A percentile compares a stretch with the other conserved stretches of the same genome.
phyloP scores from a whole-genome alignment of 1,284 basidiomycete species.

The Naganishia liquefaciens region DNA sequence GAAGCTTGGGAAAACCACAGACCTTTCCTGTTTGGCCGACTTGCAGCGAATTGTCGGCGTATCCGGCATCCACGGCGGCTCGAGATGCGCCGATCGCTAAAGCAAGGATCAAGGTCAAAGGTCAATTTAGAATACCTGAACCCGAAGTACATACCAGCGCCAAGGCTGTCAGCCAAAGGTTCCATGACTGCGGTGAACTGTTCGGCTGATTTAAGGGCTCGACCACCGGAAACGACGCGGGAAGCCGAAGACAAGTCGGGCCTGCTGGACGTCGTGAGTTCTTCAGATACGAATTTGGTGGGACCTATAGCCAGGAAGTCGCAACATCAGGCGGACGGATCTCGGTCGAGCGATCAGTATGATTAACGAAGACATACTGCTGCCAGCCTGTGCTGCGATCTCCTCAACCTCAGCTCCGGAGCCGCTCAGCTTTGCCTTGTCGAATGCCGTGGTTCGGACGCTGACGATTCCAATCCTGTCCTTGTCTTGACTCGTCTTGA shows the following conservation, averaged over 20 bases:
- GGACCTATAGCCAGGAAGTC: constrained; percentile 42
- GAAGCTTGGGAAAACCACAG: constrained; percentile 26
- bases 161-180: constrained; percentile 88
- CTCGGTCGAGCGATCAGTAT: background rate
- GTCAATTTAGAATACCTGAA: no score
- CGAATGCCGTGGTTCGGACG: constrained; percentile 90
- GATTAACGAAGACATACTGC: constrained; percentile 54
- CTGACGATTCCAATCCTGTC: constrained; percentile 87
- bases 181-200: constrained; percentile 86
- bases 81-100: constrained; percentile 90
- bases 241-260: constrained; percentile 88
- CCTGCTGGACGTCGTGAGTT: constrained; percentile 84
- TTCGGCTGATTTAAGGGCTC: constrained; percentile 92
- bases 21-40: constrained; percentile 98
- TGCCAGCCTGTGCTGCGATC: constrained; percentile 67
- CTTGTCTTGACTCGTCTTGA: constrained; percentile 69
- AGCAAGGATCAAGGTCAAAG: no score
- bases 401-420: constrained; percentile 64
- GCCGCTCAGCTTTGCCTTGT: constrained; percentile 63
- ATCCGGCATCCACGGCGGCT: constrained; percentile 97
- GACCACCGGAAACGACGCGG: constrained; percentile 90
- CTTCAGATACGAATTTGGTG: constrained; percentile 79
- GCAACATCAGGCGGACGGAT: background rate
- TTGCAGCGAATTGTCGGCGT: constrained; percentile 96
- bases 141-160: constrained; percentile 60